phyloP scores from a whole-genome alignment of 345 rosid species.

The Arabis alpina region DNA sequence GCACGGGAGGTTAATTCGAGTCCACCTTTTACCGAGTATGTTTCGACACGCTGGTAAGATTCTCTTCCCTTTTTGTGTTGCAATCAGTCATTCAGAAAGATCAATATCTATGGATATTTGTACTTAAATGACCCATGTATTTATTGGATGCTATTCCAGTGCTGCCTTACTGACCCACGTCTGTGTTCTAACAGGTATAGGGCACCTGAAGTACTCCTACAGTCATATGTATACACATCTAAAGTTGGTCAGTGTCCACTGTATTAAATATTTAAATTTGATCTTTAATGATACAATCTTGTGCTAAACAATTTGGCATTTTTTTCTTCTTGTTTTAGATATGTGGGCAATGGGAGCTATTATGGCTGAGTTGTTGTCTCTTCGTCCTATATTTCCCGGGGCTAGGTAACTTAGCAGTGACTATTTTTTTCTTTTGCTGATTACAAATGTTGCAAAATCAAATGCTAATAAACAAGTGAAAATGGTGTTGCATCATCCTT shows the following conservation, averaged over 20 bases:
- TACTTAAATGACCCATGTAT: background rate
- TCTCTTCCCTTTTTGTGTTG: background rate
- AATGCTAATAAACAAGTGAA: slow-evolving; percentile 5
- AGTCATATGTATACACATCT: slow-evolving; percentile 68
- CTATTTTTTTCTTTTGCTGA: background rate
- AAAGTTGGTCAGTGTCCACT: slow-evolving; percentile 84
- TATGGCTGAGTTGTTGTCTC: slow-evolving; percentile 80
- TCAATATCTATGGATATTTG: background rate
- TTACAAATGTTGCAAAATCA: background rate
- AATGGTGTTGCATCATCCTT: slow-evolving; percentile 28
- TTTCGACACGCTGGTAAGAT: slow-evolving; percentile 94
- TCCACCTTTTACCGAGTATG: slow-evolving; percentile 94
- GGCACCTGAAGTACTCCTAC: slow-evolving; percentile 98
- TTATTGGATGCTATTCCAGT: background rate
- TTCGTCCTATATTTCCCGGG: slow-evolving; percentile 90
- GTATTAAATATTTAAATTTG: slow-evolving; percentile 53
- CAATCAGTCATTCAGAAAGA: slow-evolving; percentile 15
- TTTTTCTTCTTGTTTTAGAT: slow-evolving; percentile 47
- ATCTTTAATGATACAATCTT: background rate
- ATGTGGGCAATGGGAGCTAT: slow-evolving; percentile 99
- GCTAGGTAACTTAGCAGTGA: slow-evolving; percentile 51
- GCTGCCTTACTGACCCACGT: slow-evolving; percentile 12
- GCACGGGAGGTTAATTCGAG: slow-evolving; percentile 88
- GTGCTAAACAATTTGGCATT: slow-evolving; percentile 9
- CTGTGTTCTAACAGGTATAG: slow-evolving; percentile 69